Base-by-base conservation (phyloP, 2,329 filamentous ascomycete species). In the Aspergillus piperis region DNA sequence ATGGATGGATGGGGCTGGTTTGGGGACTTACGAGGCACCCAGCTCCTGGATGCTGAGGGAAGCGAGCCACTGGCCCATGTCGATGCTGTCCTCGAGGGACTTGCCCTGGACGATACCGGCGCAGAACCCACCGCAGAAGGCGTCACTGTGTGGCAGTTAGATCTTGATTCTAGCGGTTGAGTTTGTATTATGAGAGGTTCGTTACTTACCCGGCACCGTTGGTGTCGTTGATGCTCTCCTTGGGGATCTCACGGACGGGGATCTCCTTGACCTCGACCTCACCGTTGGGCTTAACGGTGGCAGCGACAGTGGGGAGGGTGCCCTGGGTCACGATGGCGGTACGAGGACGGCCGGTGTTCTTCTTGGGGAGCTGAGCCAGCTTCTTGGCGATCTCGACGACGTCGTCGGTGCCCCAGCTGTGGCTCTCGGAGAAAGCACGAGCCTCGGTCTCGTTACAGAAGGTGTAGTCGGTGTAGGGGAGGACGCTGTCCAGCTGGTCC, bases 391-490 rank as follows among this genome's bases (percentile, higher is more conserved):
- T 94, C 78, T 90, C 89, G 74, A 88, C 86, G 73, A 96, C 86
- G 77, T 94, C 89, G 70, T 88, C 90, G 69, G 86, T 89, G 68
- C 83, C 83, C 70, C 95, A 84, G 68, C 83, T 83, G 79, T 96
- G 92, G 61, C 88, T 88, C 77, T 92, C 88, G 66, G 93, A 91
- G 80, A 94, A 99, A 59, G 92, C 84, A 69, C 88, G 86, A 52
- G 93, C 94, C 82, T 99, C 95, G 67, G 91, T 90, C 87, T 99
- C 95, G 82, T 99, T 99, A 74, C 93, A 94, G 77, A 99, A 90
- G 63, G 98, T 84, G 80, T 94, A 96, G 82, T 98, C 93, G 84
- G 92, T 96, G 86, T 96, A 97, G 30, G 90, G 90, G 56, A 92
- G 84, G 57, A 90, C 89, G 71, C 88, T 88, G 79, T 96, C 92